Conservation (phyloP, 768 basidiomycete species). For the Auriscalpium microsporum region DNA sequence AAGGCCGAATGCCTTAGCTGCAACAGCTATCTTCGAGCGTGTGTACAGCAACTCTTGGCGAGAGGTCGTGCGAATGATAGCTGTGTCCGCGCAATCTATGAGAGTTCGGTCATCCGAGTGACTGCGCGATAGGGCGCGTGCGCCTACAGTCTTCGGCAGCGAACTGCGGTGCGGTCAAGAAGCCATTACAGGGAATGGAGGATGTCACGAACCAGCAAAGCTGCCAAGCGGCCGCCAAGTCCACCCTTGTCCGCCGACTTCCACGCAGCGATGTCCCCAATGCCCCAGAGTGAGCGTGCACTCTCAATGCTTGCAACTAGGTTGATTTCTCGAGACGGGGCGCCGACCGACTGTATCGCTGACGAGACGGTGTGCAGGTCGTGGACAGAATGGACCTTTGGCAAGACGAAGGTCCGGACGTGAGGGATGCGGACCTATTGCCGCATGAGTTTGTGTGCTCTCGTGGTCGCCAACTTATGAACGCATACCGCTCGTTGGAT, state of each 20-base stretch:
- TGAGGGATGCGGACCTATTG: conserved; percentile 35
- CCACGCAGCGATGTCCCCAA: conserved; percentile 68
- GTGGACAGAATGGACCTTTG: conserved; percentile 67
- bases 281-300: conserved; percentile 57
- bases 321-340: conserved; percentile 30
- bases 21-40: conserved; percentile 71
- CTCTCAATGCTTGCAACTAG: conserved; percentile 85
- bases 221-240: conserved; percentile 47
- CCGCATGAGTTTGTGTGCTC: background rate
- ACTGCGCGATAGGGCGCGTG: background rate
- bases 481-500: conserved; percentile 46
- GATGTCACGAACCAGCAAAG: conserved; percentile 49
- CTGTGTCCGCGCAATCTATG: conserved; percentile 83
- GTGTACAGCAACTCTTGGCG: conserved; percentile 75
- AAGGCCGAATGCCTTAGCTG: conserved; percentile 76
- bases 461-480: background rate
- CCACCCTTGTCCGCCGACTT: conserved; percentile 36
- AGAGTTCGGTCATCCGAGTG: background rate
- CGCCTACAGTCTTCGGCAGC: conserved; percentile 86
- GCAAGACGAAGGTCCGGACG: conserved; percentile 68
- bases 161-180: conserved; percentile 45
- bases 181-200: background rate
- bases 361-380: conserved; percentile 58
- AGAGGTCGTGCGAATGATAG: conserved; percentile 66
- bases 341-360: conserved; percentile 30